Evolutionary conservation across 2,329 filamentous ascomycete genomes (phyloP).

Genomic region (Trichoderma koningii): DNA sequence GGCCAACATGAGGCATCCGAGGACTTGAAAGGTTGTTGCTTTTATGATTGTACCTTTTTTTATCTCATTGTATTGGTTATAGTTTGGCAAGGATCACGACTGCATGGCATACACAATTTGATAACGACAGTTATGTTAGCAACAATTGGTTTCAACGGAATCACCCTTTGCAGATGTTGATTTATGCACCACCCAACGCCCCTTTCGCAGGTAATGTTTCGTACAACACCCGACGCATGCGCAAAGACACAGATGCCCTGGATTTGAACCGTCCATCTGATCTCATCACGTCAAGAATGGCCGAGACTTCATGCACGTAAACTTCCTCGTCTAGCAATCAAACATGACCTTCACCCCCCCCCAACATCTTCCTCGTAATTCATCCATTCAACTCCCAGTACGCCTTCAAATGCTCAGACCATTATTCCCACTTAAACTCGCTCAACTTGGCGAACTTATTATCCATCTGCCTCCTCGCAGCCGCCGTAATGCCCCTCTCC

Average conservation of each 20-base stretch:
- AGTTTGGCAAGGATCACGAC: too few species aligned
- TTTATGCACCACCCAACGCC: too few species aligned
- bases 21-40: constrained; percentile 31
- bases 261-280: too few species aligned
- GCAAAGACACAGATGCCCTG: too few species aligned
- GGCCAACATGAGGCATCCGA: constrained; percentile 50
- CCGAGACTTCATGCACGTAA: background rate
- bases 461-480: constrained; percentile 68
- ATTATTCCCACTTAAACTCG: constrained; percentile 68
- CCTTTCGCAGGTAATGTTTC: too few species aligned
- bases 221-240: too few species aligned
- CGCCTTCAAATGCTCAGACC: constrained; percentile 1
- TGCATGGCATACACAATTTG: too few species aligned
- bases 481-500: constrained; percentile 66
- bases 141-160: too few species aligned
- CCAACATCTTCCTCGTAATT: background rate
- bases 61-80: background rate
- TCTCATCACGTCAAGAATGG: background rate
- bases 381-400: constrained; percentile 5
- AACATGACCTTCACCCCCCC: background rate
- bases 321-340: background rate
- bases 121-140: too few species aligned
- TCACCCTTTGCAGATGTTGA: too few species aligned
- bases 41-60: background rate
- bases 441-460: constrained; percentile 70